phyloP scores from a whole-genome alignment of 345 rosid species.

The Hibiscus syriacus region DNA sequence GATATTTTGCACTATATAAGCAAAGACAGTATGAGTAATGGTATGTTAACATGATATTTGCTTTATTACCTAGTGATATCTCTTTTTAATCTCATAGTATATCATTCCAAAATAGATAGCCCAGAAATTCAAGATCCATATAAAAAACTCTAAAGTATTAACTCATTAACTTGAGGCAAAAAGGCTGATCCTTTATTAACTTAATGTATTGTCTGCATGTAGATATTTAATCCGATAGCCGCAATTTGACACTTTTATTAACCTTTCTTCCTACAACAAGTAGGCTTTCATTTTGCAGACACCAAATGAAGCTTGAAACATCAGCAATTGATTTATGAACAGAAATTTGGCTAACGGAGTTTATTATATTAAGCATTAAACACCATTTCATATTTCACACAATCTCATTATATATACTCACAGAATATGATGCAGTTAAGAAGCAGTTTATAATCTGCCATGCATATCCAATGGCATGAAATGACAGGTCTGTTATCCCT shows the following conservation, averaged over 20 bases:
- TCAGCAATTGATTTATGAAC: neutral
- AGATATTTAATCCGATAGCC: neutral
- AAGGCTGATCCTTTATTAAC: neutral
- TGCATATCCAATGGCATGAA: slow-evolving; percentile 81
- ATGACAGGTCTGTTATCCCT: slow-evolving; percentile 89
- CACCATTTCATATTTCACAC: neutral
- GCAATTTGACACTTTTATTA: neutral
- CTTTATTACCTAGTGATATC: neutral
- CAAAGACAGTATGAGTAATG: neutral
- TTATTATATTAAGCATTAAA: neutral
- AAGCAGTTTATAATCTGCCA: slow-evolving; percentile 93
- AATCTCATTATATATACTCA: slow-evolving; percentile 33
- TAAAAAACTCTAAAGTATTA: neutral
- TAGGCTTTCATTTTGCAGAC: neutral
- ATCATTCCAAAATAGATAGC: neutral
- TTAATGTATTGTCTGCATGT: neutral
- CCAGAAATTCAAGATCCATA: neutral
- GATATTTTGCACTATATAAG: neutral
- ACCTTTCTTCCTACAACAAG: neutral
- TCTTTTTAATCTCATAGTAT: neutral
- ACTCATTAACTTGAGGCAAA: neutral
- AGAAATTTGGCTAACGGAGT: neutral
- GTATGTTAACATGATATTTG: neutral
- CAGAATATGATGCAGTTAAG: slow-evolving; percentile 91
- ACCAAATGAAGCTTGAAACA: neutral